Conservation (phyloP, 345 rosid genomes). For the Eutrema yunnanense region DNA sequence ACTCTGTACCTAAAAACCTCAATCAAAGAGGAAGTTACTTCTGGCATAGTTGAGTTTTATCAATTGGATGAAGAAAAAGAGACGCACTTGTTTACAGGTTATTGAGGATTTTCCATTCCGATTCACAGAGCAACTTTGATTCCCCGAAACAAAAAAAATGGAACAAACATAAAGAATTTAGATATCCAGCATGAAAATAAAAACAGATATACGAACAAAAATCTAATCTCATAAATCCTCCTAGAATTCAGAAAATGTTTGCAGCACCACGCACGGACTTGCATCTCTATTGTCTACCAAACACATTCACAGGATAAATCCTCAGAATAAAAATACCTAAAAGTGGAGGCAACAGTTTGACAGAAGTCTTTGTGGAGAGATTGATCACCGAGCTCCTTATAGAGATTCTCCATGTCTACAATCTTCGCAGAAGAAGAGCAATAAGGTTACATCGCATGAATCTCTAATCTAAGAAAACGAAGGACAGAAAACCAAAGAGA, state of each 20-base stretch:
- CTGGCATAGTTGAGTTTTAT: background rate
- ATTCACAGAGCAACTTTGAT: conserved; percentile 45
- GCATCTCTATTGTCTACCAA: background rate
- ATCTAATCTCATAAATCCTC: background rate
- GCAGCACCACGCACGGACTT: background rate
- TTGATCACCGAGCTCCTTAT: conserved; percentile 54
- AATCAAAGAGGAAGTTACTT: background rate
- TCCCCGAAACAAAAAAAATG: background rate
- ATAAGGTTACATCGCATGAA: background rate
- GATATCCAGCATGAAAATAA: background rate
- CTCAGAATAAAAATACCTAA: conserved; percentile 37
- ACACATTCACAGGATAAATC: background rate
- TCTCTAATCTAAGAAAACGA: background rate
- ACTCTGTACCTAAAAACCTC: conserved; percentile 43
- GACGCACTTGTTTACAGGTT: conserved; percentile 62
- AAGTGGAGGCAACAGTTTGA: conserved; percentile 52
- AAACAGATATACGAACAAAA: background rate
- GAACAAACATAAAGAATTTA: background rate
- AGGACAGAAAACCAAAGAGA: background rate
- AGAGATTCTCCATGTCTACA: conserved; percentile 64
- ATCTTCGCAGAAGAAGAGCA: conserved; percentile 33
- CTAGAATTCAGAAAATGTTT: background rate
- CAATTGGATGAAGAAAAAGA: background rate
- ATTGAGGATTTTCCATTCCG: conserved; percentile 51
- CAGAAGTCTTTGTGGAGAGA: conserved; percentile 50